These are phyloP conservation scores for Chalciporus sp. DNA, from an alignment of 1,284 basidiomycete species.

Conservation along the genomic window DNA sequence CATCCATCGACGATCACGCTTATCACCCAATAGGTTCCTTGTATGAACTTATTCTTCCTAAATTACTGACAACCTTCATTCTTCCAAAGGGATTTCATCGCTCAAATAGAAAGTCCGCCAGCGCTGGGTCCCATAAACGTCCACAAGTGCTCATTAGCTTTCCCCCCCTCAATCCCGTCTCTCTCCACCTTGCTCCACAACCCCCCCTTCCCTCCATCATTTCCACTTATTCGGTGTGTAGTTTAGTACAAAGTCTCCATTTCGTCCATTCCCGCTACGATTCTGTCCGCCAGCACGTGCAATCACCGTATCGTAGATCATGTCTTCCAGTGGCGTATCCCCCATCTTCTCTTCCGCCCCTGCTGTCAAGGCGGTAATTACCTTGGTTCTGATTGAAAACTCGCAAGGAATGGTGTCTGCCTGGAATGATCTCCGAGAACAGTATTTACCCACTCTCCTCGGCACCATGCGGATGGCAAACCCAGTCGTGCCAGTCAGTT, in stretches of 20 bases:
- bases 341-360: constrained; percentile 40
- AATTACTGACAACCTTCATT: constrained; percentile 9
- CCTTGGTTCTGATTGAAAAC: constrained; percentile 65
- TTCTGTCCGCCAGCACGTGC: constrained; percentile 1
- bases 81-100: constrained; percentile 20
- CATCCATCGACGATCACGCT: constrained; percentile 2
- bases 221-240: constrained; percentile 7
- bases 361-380: constrained; percentile 45
- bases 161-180: constrained; percentile 13
- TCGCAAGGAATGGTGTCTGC: constrained; percentile 49
- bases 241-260: background rate
- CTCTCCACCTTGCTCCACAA: constrained; percentile 1
- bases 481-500: constrained; percentile 40
- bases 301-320: constrained; percentile 6
- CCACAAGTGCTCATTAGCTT: constrained; percentile 29
- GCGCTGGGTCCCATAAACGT: constrained; percentile 41
- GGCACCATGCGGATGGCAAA: constrained; percentile 42
- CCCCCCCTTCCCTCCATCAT: constrained; percentile 8
- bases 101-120: constrained; percentile 42
- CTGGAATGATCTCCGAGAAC: constrained; percentile 59
- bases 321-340: constrained; percentile 10
- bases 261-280: background rate
- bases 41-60: background rate
- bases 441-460: constrained; percentile 53
- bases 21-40: constrained; percentile 2